Conservation (phyloP, 805 yeast genomes). For the Metschnikowia santaceciliae region DNA sequence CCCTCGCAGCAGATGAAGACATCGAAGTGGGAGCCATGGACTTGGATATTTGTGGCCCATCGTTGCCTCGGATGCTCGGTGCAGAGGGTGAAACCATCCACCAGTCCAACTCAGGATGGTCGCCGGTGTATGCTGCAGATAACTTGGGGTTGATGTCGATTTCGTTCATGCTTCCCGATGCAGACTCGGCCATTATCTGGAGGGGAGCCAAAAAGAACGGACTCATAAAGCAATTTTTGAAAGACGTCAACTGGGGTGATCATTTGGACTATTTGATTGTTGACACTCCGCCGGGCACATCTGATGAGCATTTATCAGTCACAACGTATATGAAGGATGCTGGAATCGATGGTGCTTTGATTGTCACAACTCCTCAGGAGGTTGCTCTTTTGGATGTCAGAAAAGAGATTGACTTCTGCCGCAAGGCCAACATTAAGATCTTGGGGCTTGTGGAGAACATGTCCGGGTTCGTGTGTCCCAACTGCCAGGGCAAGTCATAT, state of each 20-base stretch:
- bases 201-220: slow-evolving; percentile 95
- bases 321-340: slow-evolving; percentile 82
- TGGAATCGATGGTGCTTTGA: slow-evolving; percentile 92
- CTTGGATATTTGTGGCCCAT: slow-evolving; percentile 96
- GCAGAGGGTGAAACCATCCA: slow-evolving; percentile 83
- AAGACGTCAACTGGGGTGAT: slow-evolving; percentile 93
- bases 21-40: slow-evolving; percentile 96
- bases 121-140: slow-evolving; percentile 94
- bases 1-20: slow-evolving; percentile 73
- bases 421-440: slow-evolving; percentile 80
- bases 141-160: slow-evolving; percentile 94
- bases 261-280: slow-evolving; percentile 76
- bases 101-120: slow-evolving; percentile 89
- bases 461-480: slow-evolving; percentile 98
- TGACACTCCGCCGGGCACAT: slow-evolving; percentile 98
- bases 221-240: slow-evolving; percentile 85
- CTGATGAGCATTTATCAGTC: slow-evolving; percentile 93
- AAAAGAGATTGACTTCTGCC: slow-evolving; percentile 92
- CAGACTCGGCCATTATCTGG: slow-evolving; percentile 94
- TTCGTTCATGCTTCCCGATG: slow-evolving; percentile 89
- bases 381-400: slow-evolving; percentile 93
- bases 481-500: slow-evolving; percentile 82
- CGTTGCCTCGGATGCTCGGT: slow-evolving; percentile 91
- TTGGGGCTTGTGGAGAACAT: slow-evolving; percentile 94
- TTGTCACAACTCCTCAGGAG: slow-evolving; percentile 97